These are phyloP conservation scores for Curvularia verruculosa DNA, from an alignment of 2,329 filamentous ascomycete genomes.

Conservation along the genomic window DNA sequence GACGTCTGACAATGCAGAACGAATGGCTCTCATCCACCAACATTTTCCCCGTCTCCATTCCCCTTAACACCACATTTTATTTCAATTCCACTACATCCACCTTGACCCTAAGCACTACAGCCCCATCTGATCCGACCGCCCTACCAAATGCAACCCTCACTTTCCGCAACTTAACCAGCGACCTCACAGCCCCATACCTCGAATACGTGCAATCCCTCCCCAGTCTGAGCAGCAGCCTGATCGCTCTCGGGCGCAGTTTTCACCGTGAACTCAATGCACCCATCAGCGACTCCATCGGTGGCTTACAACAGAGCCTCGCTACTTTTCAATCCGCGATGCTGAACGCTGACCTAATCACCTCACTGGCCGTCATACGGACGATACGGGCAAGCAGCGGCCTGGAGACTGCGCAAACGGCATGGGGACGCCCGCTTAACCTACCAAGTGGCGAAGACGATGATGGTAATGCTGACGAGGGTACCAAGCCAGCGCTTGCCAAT, in stretches of 20 bases:
- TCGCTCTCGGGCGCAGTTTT: slow-evolving; percentile 41
- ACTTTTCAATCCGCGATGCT: slow-evolving; percentile 41
- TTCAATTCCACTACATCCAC: slow-evolving; percentile 14
- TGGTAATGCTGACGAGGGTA: background rate
- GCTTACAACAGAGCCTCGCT: slow-evolving; percentile 38
- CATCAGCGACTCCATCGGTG: slow-evolving; percentile 39
- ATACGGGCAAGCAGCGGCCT: slow-evolving; percentile 44
- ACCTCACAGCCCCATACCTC: slow-evolving; percentile 33
- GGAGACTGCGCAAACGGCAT: slow-evolving; percentile 40
- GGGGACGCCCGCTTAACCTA: slow-evolving; percentile 42
- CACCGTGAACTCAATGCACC: slow-evolving; percentile 48
- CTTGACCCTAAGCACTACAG: slow-evolving; percentile 26
- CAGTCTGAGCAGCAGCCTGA: slow-evolving; percentile 38
- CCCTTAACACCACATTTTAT: slow-evolving; percentile 16
- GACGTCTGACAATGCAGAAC: slow-evolving; percentile 17
- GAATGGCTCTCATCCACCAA: slow-evolving; percentile 25
- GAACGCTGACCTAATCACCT: slow-evolving; percentile 31
- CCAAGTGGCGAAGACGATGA: slow-evolving; percentile 25
- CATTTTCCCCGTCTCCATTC: slow-evolving; percentile 4
- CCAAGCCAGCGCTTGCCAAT: background rate
- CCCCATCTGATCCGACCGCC: slow-evolving; percentile 18
- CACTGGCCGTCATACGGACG: slow-evolving; percentile 40
- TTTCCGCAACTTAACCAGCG: slow-evolving; percentile 21
- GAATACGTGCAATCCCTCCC: slow-evolving; percentile 41
- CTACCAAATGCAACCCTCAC: slow-evolving; percentile 20